Evolutionary conservation across 2,329 filamentous ascomycete genomes (phyloP), one percentile per base, ranked within the genome.

Genomic region (Xylaria sp.): DNA sequence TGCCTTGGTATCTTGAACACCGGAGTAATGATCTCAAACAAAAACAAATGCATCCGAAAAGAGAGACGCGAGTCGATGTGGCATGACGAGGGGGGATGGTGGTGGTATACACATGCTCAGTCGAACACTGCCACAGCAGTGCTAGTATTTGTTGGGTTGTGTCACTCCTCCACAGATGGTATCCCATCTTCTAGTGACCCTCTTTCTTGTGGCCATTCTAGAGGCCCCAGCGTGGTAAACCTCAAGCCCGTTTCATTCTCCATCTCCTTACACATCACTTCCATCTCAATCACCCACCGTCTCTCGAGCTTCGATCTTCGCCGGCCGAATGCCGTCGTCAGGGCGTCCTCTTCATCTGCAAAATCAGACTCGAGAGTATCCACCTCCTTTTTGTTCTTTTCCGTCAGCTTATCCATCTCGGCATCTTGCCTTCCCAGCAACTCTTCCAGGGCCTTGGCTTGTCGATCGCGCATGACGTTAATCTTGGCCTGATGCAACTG

Each of bases 401-500:
- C 72, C 1, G 66, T 64, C n/a, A 84, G 66, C 43, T 72, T 73
- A 20, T 74, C 70, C 46, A 81, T 63, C 62, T 87, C 84, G 1
- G 66, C 66, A 54, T 80, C 78, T 60, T 87, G 84, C 20, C 79
- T 74, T 38, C 78, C 75, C 1, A 82, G 68, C 3, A 87, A 73
- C 56, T 85, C 80, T 62, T 86, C 83, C 74, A 86, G 80, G 24
- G 80, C 75, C 64, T 84, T 85, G 1, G 82, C 77, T 65, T 87
- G 85, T 39, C 81, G 79, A 55, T 87, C 84, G n/a, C 84, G 76
- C 74, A 87, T 78, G 21, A 87, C 83, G 61, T 86, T 86, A 66
- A 87, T 85, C 65, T 81, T 82, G 38, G 80, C 76, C 62, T 83
- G 76, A 57, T 87, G 83, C 2, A 84, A 72, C 37, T 81, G 77